Percentiles rank a stretch among this genome's conserved stretches.
phyloP scores from a whole-genome alignment of 768 basidiomycete species.

The Hemileccinum impolitum region DNA sequence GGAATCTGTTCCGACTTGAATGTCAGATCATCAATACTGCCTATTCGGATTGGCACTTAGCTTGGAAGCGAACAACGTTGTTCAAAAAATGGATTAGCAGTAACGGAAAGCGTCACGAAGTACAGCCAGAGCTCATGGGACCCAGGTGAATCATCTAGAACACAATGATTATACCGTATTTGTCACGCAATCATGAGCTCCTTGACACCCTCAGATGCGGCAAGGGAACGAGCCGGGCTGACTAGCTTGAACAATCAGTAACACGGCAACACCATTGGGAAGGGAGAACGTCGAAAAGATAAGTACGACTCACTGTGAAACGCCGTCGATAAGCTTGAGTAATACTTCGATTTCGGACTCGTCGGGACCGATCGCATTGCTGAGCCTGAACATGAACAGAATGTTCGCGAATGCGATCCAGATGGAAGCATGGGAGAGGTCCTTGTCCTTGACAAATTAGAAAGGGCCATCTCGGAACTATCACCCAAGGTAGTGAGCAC shows the following conservation, averaged over 20 bases:
- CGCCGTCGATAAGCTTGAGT: constrained; percentile 13
- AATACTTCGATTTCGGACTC: constrained; percentile 24
- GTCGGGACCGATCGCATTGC: constrained; percentile 18
- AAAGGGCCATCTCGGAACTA: constrained; percentile 19
- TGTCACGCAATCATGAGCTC: constrained; percentile 14
- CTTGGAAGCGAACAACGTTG: too few species aligned
- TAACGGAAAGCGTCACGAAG: too few species aligned
- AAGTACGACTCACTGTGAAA: constrained; percentile 13
- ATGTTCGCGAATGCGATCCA: constrained; percentile 22
- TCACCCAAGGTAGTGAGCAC: too few species aligned
- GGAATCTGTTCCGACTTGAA: too few species aligned
- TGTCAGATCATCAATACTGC: too few species aligned
- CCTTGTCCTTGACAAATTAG: constrained; percentile 20
- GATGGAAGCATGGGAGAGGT: constrained; percentile 12
- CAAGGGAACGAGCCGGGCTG: constrained; percentile 16
- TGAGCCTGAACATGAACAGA: constrained; percentile 18
- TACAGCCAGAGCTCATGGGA: too few species aligned
- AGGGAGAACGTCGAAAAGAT: not conserved
- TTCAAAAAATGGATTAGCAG: too few species aligned
- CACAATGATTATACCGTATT: not conserved
- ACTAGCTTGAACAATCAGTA: constrained; percentile 3
- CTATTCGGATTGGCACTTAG: too few species aligned
- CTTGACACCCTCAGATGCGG: constrained; percentile 8
- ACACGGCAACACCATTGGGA: not conserved
- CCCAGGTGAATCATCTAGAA: not conserved